Evolutionary conservation across 257 asterid genomes (phyloP), one percentile per base, ranked within the genome.

Genomic region (Fraxinus anomala): DNA sequence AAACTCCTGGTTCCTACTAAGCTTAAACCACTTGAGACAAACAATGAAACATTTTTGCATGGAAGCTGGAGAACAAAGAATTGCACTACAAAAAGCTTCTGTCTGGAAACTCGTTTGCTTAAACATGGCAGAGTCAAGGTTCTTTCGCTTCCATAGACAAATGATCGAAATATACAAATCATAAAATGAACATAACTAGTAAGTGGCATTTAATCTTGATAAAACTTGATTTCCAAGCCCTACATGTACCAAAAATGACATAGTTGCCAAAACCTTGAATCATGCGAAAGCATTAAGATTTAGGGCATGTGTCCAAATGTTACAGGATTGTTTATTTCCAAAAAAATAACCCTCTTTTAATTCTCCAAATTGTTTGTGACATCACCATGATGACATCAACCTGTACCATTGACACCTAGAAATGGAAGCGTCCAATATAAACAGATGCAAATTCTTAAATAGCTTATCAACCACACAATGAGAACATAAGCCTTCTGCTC

Each of bases 381-480:
- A 81, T 44, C 31, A 30, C 39, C 49, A 66, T 10, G 14, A 44
- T 39, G 11, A 75, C 47, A 54, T 28, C 9, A 9, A 51, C 13
- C 10, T 0, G 17, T 24, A 24, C 34, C 6, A 63, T 3, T 4
- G 2, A 26, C 31, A 63, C 33, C 19, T 26, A 9, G 69, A 26
- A 63, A 26, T 31, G 4, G 69, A 63, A 51, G 24, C 70, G 11
- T 44, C n/a, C 59, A 76, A 65, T 11, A 65, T 69, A 47, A 33
- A 24, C 16, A 81, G 42, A 28, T 34, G 70, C 34, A 49, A 77
- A 39, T 71, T 31, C 74, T 63, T 47, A 44, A 33, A 12, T 24
- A 40, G 34, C 70, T 19, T 70, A 23, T 42, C 74, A 73, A 73
- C 30, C 56, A 6, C 65, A 72, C 56, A 70, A 68, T 49, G 70